Evolutionary conservation across 768 basidiomycete genomes (phyloP).

Genomic region (Lentinus tigrinus): DNA sequence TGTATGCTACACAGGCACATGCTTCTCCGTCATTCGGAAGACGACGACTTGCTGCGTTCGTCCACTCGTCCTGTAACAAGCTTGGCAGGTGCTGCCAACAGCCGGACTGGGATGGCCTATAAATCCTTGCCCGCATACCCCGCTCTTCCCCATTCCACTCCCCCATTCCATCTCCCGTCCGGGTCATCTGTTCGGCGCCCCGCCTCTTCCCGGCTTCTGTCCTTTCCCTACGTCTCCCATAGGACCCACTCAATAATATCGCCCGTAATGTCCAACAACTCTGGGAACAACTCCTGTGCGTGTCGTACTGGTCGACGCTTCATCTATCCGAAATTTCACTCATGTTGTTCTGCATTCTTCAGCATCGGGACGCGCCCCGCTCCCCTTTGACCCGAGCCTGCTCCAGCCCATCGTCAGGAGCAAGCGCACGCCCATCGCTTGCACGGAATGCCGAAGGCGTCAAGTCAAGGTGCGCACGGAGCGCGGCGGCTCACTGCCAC

Average conservation of each 20-base stretch:
- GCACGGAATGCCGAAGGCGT: slow-evolving; percentile 49
- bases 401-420: slow-evolving; percentile 28
- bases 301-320: neutral
- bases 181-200: neutral
- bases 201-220: neutral
- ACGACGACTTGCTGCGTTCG: slow-evolving; percentile 1
- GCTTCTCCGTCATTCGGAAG: neutral
- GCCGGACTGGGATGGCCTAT: slow-evolving; percentile 11
- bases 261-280: slow-evolving; percentile 1
- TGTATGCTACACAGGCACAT: slow-evolving; percentile 12
- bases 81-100: neutral
- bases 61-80: slow-evolving; percentile 1
- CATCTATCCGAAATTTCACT: neutral
- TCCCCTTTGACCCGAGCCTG: slow-evolving; percentile 15
- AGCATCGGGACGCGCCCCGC: neutral
- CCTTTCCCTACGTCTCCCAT: neutral
- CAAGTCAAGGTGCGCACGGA: slow-evolving; percentile 49
- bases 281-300: neutral
- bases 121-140: slow-evolving; percentile 13
- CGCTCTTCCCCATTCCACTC: slow-evolving; percentile 10
- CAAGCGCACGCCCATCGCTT: slow-evolving; percentile 51
- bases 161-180: slow-evolving; percentile 6
- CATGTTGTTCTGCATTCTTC: neutral
- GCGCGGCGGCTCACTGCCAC: neutral
- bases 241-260: neutral